Evolutionary conservation across 1,284 basidiomycete species (phyloP).

Genomic region (Coniferiporia weirii): DNA sequence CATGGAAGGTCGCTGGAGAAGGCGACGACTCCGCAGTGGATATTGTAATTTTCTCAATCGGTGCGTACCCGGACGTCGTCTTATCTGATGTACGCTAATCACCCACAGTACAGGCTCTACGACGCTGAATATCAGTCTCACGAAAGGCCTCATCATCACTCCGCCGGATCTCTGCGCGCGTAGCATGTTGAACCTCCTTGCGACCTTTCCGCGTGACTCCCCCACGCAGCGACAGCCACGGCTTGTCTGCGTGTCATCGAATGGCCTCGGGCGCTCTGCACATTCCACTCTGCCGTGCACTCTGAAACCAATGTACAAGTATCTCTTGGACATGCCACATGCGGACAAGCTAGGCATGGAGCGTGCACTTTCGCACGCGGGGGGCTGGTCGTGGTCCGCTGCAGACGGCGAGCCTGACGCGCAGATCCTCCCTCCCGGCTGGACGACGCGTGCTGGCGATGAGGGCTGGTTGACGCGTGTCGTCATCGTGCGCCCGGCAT

Average conservation of each 20-base stretch:
- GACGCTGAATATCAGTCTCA: conserved; percentile 33
- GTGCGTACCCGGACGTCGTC: not conserved
- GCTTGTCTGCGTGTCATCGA: conserved; percentile 48
- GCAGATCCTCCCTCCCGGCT: conserved; percentile 11
- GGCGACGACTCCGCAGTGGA: not conserved
- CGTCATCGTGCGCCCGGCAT: conserved; percentile 50
- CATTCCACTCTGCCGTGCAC: conserved; percentile 42
- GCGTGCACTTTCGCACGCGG: conserved; percentile 38
- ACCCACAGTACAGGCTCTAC: conserved; percentile 31
- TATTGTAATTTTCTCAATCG: not conserved
- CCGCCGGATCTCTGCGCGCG: conserved; percentile 48
- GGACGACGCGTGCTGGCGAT: conserved; percentile 17
- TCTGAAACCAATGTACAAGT: conserved; percentile 43
- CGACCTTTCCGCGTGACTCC: conserved; percentile 36
- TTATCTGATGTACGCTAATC: not conserved
- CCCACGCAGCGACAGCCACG: conserved; percentile 33
- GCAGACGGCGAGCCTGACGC: conserved; percentile 31
- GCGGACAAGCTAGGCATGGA: conserved; percentile 56
- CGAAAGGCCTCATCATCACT: conserved; percentile 39
- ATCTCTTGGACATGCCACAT: conserved; percentile 40
- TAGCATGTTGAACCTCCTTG: conserved; percentile 43
- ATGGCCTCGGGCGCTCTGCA: conserved; percentile 42
- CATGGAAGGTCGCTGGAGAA: conserved; percentile 31
- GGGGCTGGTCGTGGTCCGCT: conserved; percentile 34
- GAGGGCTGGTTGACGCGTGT: conserved; percentile 39